Conservation (phyloP, 345 rosid genomes). For the Excoecaria agallocha region DNA sequence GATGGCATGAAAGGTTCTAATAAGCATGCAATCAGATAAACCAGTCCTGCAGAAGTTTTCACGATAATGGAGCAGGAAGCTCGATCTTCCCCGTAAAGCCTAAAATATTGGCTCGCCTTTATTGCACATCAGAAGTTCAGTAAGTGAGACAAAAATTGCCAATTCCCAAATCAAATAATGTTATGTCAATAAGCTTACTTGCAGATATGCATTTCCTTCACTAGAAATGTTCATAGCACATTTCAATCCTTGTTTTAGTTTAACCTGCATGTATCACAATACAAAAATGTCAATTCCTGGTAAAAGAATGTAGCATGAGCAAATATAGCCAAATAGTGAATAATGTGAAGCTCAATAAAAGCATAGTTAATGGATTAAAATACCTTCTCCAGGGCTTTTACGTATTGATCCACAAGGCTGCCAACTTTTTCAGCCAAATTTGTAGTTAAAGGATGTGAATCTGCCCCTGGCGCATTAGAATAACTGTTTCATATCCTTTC, state of each 20-base stretch:
- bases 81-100: conserved; percentile 70
- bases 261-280: conserved; percentile 39
- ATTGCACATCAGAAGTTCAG: conserved; percentile 14
- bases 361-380: background rate
- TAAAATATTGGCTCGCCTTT: conserved; percentile 82
- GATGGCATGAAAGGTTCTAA: conserved; percentile 96
- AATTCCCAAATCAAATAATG: background rate
- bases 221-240: conserved; percentile 78
- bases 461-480: conserved; percentile 79
- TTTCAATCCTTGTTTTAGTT: conserved; percentile 85
- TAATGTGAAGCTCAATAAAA: background rate
- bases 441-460: conserved; percentile 54
- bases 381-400: conserved; percentile 93
- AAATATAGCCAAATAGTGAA: background rate
- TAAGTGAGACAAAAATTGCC: background rate
- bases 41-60: conserved; percentile 77
- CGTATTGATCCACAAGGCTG: conserved; percentile 52
- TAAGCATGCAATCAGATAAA: conserved; percentile 71
- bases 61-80: conserved; percentile 69
- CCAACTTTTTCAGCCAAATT: conserved; percentile 61
- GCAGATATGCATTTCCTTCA: conserved; percentile 84
- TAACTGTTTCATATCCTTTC: conserved; percentile 71
- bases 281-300: too few species aligned
- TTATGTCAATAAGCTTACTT: conserved; percentile 40
- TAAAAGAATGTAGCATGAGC: too few species aligned